A percentile compares a stretch with the other conserved stretches of the same genome.
phyloP scores from a whole-genome alignment of 768 basidiomycete genomes.

The Porpolomopsis calyptriformis region DNA sequence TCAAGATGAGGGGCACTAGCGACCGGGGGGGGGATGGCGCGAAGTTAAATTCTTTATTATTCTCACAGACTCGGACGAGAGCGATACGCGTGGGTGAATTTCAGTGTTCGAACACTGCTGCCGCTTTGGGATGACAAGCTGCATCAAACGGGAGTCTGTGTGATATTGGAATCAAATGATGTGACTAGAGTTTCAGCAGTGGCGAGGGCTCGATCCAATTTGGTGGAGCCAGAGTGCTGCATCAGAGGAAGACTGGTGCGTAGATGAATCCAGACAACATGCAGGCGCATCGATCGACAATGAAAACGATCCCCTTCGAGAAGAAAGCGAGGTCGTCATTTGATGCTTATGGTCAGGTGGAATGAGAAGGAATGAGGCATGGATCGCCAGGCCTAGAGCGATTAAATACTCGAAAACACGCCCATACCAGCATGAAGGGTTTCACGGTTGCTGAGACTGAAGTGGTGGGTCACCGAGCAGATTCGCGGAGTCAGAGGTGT shows the following conservation, averaged over 20 bases:
- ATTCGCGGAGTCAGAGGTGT: constrained; percentile 4
- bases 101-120: too few species aligned
- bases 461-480: background rate
- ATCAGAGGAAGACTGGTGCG: background rate
- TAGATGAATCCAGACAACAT: background rate
- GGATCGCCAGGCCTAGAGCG: background rate
- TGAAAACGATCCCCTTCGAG: background rate
- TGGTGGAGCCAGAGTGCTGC: background rate
- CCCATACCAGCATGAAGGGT: constrained; percentile 1
- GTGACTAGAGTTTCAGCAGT: background rate
- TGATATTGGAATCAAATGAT: background rate
- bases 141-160: background rate
- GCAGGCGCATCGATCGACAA: too few species aligned
- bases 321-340: background rate
- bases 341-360: background rate
- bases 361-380: background rate
- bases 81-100: background rate
- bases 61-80: background rate
- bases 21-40: too few species aligned
- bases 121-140: background rate
- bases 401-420: constrained; percentile 1
- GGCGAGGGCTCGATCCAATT: background rate
- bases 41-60: too few species aligned
- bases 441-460: background rate
- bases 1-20: too few species aligned